A percentile compares a stretch with the other conserved stretches of the same genome.
Conservation (phyloP, 257 asterid genomes). For the Linaria vulgaris region DNA sequence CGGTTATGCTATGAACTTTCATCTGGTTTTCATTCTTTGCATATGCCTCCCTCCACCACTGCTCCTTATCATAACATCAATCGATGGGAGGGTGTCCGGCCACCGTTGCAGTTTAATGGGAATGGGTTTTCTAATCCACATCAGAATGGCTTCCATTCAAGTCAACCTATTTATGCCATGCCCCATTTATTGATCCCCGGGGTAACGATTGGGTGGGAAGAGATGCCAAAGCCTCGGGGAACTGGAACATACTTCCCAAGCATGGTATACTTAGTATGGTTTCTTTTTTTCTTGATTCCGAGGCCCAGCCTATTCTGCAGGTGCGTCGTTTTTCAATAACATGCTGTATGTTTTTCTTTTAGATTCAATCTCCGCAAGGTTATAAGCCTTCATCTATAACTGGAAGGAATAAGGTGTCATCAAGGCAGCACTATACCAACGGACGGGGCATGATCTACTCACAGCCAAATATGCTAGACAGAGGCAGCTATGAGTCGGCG, state of each 20-base stretch:
- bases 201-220: constrained; percentile 53
- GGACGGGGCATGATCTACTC: constrained; percentile 28
- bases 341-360: constrained; percentile 23
- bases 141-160: constrained; percentile 39
- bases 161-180: constrained; percentile 34
- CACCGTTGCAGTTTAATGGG: constrained; percentile 36
- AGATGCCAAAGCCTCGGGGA: constrained; percentile 71
- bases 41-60: constrained; percentile 34
- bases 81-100: constrained; percentile 41
- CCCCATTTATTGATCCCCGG: constrained; percentile 39
- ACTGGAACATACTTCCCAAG: constrained; percentile 81
- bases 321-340: constrained; percentile 18
- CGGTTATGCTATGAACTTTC: constrained; percentile 39
- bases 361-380: constrained; percentile 49
- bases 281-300: not conserved
- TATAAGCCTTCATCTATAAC: constrained; percentile 42
- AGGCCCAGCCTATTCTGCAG: not conserved
- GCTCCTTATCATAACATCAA: constrained; percentile 29
- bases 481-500: constrained; percentile 40
- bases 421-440: constrained; percentile 41
- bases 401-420: constrained; percentile 44
- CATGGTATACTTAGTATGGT: constrained; percentile 41
- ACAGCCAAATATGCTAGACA: constrained; percentile 41
- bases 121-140: constrained; percentile 47
- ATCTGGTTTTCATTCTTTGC: constrained; percentile 35